Evolutionary conservation across 2,329 filamentous ascomycete species (phyloP).

Genomic region (Teratosphaeria gauchensis): DNA sequence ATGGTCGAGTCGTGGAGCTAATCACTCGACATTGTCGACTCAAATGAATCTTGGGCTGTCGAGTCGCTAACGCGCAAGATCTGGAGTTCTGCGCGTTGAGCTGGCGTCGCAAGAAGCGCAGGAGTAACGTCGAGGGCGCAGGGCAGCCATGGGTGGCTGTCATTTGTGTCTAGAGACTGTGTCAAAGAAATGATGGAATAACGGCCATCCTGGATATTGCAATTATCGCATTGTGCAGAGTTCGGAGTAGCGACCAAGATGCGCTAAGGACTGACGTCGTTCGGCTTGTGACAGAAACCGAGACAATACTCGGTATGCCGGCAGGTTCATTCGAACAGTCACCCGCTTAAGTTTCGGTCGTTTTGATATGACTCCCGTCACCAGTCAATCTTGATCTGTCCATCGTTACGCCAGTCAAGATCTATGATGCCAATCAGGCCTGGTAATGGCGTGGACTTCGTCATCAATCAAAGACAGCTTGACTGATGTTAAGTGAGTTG

Average conservation of each 20-base stretch:
- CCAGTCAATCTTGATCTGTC: no score
- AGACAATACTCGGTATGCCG: background rate
- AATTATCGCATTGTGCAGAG: background rate
- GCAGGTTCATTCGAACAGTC: no score
- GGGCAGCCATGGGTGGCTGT: constrained; percentile 15
- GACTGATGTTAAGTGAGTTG: no score
- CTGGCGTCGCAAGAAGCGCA: constrained; percentile 65
- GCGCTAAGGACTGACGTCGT: background rate
- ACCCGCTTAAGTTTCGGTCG: no score
- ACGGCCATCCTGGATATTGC: background rate
- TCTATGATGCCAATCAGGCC: no score
- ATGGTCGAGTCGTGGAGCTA: background rate
- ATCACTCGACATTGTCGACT: constrained; percentile 4
- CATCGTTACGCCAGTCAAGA: no score
- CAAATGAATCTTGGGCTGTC: background rate
- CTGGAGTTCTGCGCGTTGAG: constrained; percentile 39
- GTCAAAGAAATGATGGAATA: background rate
- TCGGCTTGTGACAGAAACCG: background rate
- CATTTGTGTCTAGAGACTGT: constrained; percentile 9
- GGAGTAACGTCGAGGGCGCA: constrained; percentile 47
- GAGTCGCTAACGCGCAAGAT: background rate
- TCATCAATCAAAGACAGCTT: no score
- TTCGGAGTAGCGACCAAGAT: background rate
- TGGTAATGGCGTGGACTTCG: no score
- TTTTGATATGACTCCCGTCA: no score